Evolutionary conservation across 2,329 filamentous ascomycete species (phyloP), one percentile per base, ranked within the genome.

Genomic region (Acephala macrosclerotiorum): DNA sequence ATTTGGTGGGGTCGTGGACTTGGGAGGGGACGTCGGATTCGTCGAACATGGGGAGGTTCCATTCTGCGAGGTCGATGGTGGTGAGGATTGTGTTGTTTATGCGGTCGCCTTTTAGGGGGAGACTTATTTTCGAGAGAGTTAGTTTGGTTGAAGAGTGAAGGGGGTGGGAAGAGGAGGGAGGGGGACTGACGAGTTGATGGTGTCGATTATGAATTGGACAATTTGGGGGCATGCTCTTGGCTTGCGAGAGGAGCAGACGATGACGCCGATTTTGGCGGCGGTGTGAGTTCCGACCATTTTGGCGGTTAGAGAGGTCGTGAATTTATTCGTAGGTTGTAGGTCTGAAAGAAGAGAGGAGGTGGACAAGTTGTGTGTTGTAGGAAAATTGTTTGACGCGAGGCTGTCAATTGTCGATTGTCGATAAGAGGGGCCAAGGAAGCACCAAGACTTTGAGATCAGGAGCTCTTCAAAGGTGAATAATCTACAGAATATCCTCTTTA

Each of bases 11-110:
- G 1, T 72, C 66, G 12, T 60, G 42, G 18, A 67, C 61, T 72
- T 73, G 25, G 16, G 78, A 75, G 0, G 80, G 80, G 36, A 81
- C 78, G 16, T 72, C 74, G 2, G 77, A 66, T 66, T 81, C 78
- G 61, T 81, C 72, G 70, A 77, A 81, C 7, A 85, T 69, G 11
- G 82, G 82, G 7, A 85, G 80, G 58, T 78, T 77, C 67, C 78
- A 79, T 42, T 76, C 71, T 35, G 73, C 73, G 18, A 83, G 62
- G 64, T 82, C 79, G 53, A 82, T 72, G 22, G 71, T 65, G 3
- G 67, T 60, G 33, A 81, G 75, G 61, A 29, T 56, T 26, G 66
- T 16, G 22, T 53, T 18, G 26, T 47, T 26, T 22, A 2, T 72
- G 63, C 66, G 49, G 25, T 53, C 49, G 3, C 49, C 49, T 11